These are phyloP conservation scores for Calvatia gigantea DNA, from an alignment of 768 basidiomycete genomes.

Conservation along the genomic window DNA sequence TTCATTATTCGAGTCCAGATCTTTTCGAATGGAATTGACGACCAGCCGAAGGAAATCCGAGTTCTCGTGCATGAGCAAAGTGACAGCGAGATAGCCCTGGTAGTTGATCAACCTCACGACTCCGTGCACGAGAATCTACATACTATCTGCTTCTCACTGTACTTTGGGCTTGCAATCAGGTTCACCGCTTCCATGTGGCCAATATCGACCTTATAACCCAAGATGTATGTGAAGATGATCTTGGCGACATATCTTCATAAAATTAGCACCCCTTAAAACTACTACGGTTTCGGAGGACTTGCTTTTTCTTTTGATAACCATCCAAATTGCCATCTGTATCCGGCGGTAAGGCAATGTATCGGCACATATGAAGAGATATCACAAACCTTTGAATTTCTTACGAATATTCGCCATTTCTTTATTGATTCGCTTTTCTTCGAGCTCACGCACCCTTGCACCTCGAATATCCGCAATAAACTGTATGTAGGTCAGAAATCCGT, in stretches of 20 bases:
- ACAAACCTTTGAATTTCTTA: slow-evolving; percentile 93
- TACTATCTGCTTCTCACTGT: slow-evolving; percentile 99
- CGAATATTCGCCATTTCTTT: slow-evolving; percentile 99
- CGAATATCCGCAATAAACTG: slow-evolving; percentile 99
- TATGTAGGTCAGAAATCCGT: neutral
- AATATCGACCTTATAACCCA: slow-evolving; percentile 98
- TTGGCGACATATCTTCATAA: slow-evolving; percentile 87
- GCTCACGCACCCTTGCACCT: slow-evolving; percentile 91
- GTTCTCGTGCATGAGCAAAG: slow-evolving; percentile 97
- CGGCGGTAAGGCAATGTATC: neutral
- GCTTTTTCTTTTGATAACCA: slow-evolving; percentile 94
- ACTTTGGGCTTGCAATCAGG: slow-evolving; percentile 91
- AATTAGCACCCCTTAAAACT: slow-evolving; percentile 4
- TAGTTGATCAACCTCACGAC: slow-evolving; percentile 8
- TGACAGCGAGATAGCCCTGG: slow-evolving; percentile 96
- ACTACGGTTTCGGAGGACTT: slow-evolving; percentile 21
- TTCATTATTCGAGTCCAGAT: slow-evolving; percentile 91
- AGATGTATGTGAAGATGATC: slow-evolving; percentile 98
- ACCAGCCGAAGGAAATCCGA: slow-evolving; percentile 95
- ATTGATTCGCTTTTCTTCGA: slow-evolving; percentile 98
- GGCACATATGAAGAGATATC: slow-evolving; percentile 3
- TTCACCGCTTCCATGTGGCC: slow-evolving; percentile 99
- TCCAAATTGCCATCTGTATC: slow-evolving; percentile 75
- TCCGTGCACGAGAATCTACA: slow-evolving; percentile 25
- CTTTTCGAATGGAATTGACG: slow-evolving; percentile 97